These are phyloP conservation scores for Arthrobotrys megalospora DNA, from an alignment of 2,329 filamentous ascomycete species.

Conservation along the genomic window DNA sequence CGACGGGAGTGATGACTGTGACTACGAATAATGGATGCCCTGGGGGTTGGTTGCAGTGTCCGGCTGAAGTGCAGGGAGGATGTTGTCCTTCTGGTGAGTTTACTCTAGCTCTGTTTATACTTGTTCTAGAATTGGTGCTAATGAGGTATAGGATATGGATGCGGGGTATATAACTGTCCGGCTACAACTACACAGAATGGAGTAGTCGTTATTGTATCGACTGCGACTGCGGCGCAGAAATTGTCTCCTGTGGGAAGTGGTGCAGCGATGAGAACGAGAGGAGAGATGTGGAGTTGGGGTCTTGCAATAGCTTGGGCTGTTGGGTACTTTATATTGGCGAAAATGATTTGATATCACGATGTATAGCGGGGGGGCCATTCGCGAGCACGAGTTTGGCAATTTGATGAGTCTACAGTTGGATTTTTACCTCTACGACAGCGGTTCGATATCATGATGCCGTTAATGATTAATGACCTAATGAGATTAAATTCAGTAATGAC, in stretches of 20 bases:
- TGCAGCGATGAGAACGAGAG: not conserved
- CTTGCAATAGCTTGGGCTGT: not conserved
- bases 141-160: constrained; percentile 39
- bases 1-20: constrained; percentile 22
- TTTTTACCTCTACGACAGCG: too few species aligned
- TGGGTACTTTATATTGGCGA: not conserved
- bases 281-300: not conserved
- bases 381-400: not conserved
- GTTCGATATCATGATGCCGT: not conserved
- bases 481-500: not conserved
- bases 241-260: constrained; percentile 49
- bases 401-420: not conserved
- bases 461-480: constrained; percentile 14
- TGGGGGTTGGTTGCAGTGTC: constrained; percentile 39
- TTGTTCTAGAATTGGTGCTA: not conserved
- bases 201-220: constrained; percentile 28
- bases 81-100: constrained; percentile 57
- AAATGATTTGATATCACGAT: constrained; percentile 12
- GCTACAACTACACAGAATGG: constrained; percentile 38
- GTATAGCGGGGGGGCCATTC: too few species aligned
- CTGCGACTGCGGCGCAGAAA: constrained; percentile 44
- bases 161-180: constrained; percentile 50
- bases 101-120: not conserved
- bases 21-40: constrained; percentile 50
- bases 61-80: constrained; percentile 33